A percentile compares a stretch with the other conserved stretches of the same genome.
These are phyloP conservation scores for Lactifluus echinatus DNA, from an alignment of 768 basidiomycete species.

Conservation along the genomic window DNA sequence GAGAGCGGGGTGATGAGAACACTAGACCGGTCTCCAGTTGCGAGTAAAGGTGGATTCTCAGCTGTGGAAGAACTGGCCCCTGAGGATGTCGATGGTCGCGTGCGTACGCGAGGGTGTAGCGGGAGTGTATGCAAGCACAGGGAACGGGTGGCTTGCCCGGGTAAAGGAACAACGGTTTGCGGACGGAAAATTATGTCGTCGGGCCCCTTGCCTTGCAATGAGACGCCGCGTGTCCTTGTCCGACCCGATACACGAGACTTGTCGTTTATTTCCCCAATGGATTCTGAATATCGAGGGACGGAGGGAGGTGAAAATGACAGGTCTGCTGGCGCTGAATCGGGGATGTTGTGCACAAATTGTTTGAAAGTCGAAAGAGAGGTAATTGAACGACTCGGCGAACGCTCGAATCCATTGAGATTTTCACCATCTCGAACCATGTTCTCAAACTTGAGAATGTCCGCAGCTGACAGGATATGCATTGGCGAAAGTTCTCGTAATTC, in stretches of 20 bases:
- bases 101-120: slow-evolving; percentile 43
- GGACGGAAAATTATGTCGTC: slow-evolving; percentile 1
- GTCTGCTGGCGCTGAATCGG: not conserved
- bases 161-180: not conserved
- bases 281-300: not conserved
- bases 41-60: slow-evolving; percentile 11
- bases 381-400: slow-evolving; percentile 8
- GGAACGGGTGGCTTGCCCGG: not conserved
- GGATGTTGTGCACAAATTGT: not conserved
- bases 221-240: slow-evolving; percentile 4
- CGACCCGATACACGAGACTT: not conserved
- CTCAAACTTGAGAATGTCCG: slow-evolving; percentile 54
- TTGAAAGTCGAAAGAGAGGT: slow-evolving; percentile 12
- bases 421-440: slow-evolving; percentile 35
- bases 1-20: slow-evolving; percentile 30
- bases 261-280: not conserved
- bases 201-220: not conserved
- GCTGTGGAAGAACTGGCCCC: not conserved
- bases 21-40: slow-evolving; percentile 22
- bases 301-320: slow-evolving; percentile 3
- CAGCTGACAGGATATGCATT: slow-evolving; percentile 60
- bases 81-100: slow-evolving; percentile 15
- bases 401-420: slow-evolving; percentile 6
- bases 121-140: slow-evolving; percentile 32
- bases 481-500: slow-evolving; percentile 41